Base-by-base conservation (phyloP, 805 yeast species). In the Candida boidinii region DNA sequence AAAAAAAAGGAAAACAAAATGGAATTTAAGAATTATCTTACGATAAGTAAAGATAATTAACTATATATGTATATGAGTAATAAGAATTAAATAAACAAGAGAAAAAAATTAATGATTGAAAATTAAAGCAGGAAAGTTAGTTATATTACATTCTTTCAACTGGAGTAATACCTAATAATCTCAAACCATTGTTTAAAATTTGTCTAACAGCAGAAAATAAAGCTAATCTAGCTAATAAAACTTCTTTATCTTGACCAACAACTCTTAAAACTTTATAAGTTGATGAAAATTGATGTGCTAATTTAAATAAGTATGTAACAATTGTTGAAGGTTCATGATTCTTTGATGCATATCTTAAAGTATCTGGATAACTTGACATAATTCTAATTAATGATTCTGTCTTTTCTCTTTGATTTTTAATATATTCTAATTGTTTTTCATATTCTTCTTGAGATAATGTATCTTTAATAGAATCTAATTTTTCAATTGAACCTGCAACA, bases 191-290 rank as follows among this genome's bases (percentile, higher is more conserved):
- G 62, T 68, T 68, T 46, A 92, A 68, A 10, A 86, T 94, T 63
- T 82, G 94, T 62, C 88, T 78, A 33, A 96, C 95, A 42, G 95
- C 69, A 33, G 80, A 68, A 59, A 88, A 92, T 43, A 92, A 71
- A 3, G 97, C 96, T 60, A 90, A 68, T 63, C 97, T 82, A 20
- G 97, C 96, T 36, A 70, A 58, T 34, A 96, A 90, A 50, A 92
- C 66, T 33, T 82, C 88, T 53, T 74, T 73, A 41, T 79, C 81
- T 66, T 92, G 97, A 41, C 96, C 96, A 44, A 94, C 86, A 41
- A 92, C 97, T 94, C 98, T 86, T 54, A 92, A 68, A 32, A 84
- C 79, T 52, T 87, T 95, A 64, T 92, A 92, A 61, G 96, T 84
- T n/a, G 92, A 83, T 13, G 96, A 87, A 30, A 92, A 95, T 59